Evolutionary conservation across 2,329 filamentous ascomycete species (phyloP), one percentile per base, ranked within the genome.

Genomic region (Bertia moriformis): DNA sequence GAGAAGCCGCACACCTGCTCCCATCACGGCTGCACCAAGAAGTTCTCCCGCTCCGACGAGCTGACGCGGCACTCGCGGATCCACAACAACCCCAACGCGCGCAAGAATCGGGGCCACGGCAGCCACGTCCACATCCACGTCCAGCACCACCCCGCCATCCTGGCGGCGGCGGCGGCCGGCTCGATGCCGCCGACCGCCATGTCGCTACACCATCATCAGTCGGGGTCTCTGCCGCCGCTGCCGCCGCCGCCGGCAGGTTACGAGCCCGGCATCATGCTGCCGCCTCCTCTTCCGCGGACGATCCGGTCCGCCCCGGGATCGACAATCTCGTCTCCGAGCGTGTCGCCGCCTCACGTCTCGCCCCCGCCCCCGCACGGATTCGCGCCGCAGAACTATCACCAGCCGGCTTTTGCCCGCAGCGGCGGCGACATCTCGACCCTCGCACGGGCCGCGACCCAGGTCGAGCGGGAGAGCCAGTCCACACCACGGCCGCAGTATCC

Each of bases 1-100:
- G 89, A 98, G 68, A 98, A 96, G 71, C 89, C 89, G 37, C 91
- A 96, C 54, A 88, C 84, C 45, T 98, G 89, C 73, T 80, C 85
- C 58, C 95, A 89, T 54, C 87, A 86, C 3, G 88, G 89, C 51
- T 96, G 89, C 75, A 89, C 84, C 50, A 96, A 96, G 66, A 85
- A 89, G 53, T 96, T 98, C 67, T 93, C 85, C 46, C 80, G 89
- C 47, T 95, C 89, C 12, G 89, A 98, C 56, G 89, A 98, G 64
- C 71, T 98, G 49, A 98, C 89, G 45, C 80, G 89, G 44, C 89
- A 98, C 64, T 95, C 89, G 57, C 76, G 89, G 58, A 98, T 98
- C 65, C 89, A 98, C 74, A 95, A 85, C 75, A 98, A 96, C 64
- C 89, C 91, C 42, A 96, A 96, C 69, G 7, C 22, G 22, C 22